Evolutionary conservation across 2,329 filamentous ascomycete species (phyloP).

Genomic region (Orbilia brochopaga): DNA sequence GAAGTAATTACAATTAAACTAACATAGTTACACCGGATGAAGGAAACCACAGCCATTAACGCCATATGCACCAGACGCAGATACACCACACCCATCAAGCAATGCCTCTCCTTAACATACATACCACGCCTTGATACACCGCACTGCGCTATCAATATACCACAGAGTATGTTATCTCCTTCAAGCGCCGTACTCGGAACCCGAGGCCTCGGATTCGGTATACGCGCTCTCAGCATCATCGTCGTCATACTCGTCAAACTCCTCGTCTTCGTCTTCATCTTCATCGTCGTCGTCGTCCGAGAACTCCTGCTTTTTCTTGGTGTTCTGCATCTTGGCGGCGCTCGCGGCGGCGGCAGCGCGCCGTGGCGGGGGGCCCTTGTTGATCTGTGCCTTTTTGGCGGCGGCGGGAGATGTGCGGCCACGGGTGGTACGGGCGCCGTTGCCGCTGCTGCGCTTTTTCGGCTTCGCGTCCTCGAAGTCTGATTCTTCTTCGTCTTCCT

Average conservation of each 20-base stretch:
- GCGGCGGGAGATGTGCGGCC: conserved; percentile 27
- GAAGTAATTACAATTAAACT: neutral
- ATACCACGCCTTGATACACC: too few relatives aligned
- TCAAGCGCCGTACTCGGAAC: conserved; percentile 41
- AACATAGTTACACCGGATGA: neutral
- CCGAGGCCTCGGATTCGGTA: conserved; percentile 44
- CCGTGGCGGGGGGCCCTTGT: conserved; percentile 33
- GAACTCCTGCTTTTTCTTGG: conserved; percentile 22
- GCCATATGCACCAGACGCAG: neutral
- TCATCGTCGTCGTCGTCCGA: conserved; percentile 24
- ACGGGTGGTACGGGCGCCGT: conserved; percentile 15
- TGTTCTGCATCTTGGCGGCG: conserved; percentile 22
- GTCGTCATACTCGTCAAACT: conserved; percentile 43
- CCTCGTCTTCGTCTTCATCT: conserved; percentile 21
- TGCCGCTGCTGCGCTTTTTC: conserved; percentile 13
- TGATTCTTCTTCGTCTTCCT: conserved; percentile 29
- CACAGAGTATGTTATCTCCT: neutral
- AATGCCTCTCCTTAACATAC: too few relatives aligned
- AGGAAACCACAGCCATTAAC: neutral
- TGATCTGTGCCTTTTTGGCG: conserved; percentile 30
- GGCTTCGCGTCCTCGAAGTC: conserved; percentile 36
- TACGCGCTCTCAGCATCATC: conserved; percentile 42
- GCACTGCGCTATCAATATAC: too few relatives aligned
- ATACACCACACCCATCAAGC: too few relatives aligned
- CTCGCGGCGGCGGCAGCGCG: conserved; percentile 29